Evolutionary conservation across 2,329 filamentous ascomycete species (phyloP).

Genomic region (Incumbomyces lentus): DNA sequence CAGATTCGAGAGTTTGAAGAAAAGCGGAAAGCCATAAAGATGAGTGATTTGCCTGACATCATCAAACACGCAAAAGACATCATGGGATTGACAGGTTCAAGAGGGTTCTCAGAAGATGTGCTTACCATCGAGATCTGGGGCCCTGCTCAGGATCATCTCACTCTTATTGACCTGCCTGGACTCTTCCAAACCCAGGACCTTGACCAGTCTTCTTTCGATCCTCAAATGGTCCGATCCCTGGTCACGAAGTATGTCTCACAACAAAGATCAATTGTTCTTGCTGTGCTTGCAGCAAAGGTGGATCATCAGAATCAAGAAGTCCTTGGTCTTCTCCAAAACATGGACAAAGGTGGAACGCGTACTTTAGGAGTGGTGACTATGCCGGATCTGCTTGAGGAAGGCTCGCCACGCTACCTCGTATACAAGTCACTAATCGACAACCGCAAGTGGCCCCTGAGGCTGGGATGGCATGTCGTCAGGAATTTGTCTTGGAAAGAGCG

Average conservation of each 20-base stretch:
- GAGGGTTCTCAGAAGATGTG: slow-evolving; percentile 39
- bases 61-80: slow-evolving; percentile 41
- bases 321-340: slow-evolving; percentile 34
- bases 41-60: slow-evolving; percentile 24
- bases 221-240: slow-evolving; percentile 42
- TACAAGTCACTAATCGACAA: slow-evolving; percentile 23
- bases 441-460: slow-evolving; percentile 26
- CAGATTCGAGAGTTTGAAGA: no score
- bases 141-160: slow-evolving; percentile 49
- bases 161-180: slow-evolving; percentile 52
- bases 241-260: slow-evolving; percentile 45
- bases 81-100: slow-evolving; percentile 38
- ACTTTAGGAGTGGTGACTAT: slow-evolving; percentile 31
- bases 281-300: slow-evolving; percentile 41
- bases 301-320: slow-evolving; percentile 50
- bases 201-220: slow-evolving; percentile 44
- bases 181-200: slow-evolving; percentile 45
- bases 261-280: slow-evolving; percentile 49
- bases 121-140: slow-evolving; percentile 51
- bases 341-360: slow-evolving; percentile 25
- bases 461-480: slow-evolving; percentile 42
- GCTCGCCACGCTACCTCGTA: slow-evolving; percentile 21
- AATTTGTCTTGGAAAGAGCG: slow-evolving; percentile 33
- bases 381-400: slow-evolving; percentile 25
- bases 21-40: no score